phyloP scores from a whole-genome alignment of 495 filamentous ascomycete genomes.

The Cudoniella acicularis region DNA sequence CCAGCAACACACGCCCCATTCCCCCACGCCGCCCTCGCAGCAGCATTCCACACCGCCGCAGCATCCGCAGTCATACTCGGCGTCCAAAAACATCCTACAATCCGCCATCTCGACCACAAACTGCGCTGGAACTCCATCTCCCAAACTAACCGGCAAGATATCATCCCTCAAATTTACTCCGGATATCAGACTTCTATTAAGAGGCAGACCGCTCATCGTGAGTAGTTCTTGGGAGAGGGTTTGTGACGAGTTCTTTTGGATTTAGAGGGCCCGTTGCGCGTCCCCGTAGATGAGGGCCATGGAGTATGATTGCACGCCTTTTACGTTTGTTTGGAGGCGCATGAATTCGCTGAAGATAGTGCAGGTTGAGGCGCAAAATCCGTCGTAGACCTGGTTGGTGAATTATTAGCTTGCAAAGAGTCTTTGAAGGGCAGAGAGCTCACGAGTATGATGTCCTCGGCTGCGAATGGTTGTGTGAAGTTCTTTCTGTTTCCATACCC shows the following conservation, averaged over 20 bases:
- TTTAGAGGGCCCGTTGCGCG: neutral
- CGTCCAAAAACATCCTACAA: neutral
- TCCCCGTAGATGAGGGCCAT: neutral
- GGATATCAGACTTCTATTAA: neutral
- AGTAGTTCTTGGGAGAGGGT: neutral
- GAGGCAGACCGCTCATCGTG: neutral
- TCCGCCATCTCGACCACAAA: neutral
- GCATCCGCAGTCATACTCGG: neutral
- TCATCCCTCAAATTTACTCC: slow-evolving; percentile 34
- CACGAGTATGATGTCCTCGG: slow-evolving; percentile 36
- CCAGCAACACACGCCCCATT: slow-evolving; percentile 4
- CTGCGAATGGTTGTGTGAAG: slow-evolving; percentile 34
- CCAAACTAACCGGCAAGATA: slow-evolving; percentile 28
- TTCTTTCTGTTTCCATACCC: slow-evolving; percentile 36
- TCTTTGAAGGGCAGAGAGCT: slow-evolving; percentile 21
- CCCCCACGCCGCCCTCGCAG: slow-evolving; percentile 1
- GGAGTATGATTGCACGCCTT: slow-evolving; percentile 33
- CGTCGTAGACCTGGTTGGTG: slow-evolving; percentile 35
- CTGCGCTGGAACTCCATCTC: neutral
- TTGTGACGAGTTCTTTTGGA: neutral
- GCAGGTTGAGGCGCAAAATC: slow-evolving; percentile 60
- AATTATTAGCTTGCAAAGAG: neutral
- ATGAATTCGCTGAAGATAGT: slow-evolving; percentile 53
- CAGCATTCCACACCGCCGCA: slow-evolving; percentile 1
- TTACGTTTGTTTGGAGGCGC: slow-evolving; percentile 45